These are phyloP conservation scores for Sambucus nigra DNA, from an alignment of 129 eudicot genomes.

Conservation along the genomic window DNA sequence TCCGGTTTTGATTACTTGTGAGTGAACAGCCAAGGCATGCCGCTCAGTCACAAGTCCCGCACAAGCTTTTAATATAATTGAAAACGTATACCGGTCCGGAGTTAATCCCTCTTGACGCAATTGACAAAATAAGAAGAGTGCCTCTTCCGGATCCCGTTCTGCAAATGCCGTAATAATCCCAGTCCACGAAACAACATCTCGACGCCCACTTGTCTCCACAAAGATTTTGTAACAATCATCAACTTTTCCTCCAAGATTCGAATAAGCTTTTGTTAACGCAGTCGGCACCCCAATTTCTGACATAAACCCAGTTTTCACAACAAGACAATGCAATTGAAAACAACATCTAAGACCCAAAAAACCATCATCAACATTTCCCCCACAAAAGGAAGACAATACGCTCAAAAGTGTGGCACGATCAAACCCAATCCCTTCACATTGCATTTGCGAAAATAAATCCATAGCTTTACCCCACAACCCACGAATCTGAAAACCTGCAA, in stretches of 20 bases:
- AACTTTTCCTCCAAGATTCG: slow-evolving; percentile 38
- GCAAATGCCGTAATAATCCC: slow-evolving; percentile 47
- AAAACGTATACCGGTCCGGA: slow-evolving; percentile 48
- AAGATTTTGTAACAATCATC: slow-evolving; percentile 37
- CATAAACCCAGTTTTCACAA: slow-evolving; percentile 39
- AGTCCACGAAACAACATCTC: slow-evolving; percentile 79
- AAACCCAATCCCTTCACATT: slow-evolving; percentile 35
- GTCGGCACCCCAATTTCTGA: slow-evolving; percentile 50
- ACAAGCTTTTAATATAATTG: slow-evolving; percentile 63
- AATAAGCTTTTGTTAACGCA: slow-evolving; percentile 58
- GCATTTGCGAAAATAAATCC: slow-evolving; percentile 32
- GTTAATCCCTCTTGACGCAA: slow-evolving; percentile 28
- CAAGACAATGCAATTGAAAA: slow-evolving; percentile 47
- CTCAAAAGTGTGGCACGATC: slow-evolving; percentile 66
- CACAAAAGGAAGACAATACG: slow-evolving; percentile 40
- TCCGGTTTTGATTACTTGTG: slow-evolving; percentile 40
- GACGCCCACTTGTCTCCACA: slow-evolving; percentile 29
- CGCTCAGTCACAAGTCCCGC: slow-evolving; percentile 50
- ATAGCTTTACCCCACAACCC: slow-evolving; percentile 42
- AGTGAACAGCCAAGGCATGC: slow-evolving; percentile 42
- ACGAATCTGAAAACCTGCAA: slow-evolving; percentile 41
- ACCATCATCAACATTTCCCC: slow-evolving; percentile 3
- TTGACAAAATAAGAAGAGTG: slow-evolving; percentile 35
- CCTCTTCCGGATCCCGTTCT: slow-evolving; percentile 44
- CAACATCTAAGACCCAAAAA: slow-evolving; percentile 24